Conservation (phyloP, 116 monocot species). For the Dioscorea cayenensis region DNA sequence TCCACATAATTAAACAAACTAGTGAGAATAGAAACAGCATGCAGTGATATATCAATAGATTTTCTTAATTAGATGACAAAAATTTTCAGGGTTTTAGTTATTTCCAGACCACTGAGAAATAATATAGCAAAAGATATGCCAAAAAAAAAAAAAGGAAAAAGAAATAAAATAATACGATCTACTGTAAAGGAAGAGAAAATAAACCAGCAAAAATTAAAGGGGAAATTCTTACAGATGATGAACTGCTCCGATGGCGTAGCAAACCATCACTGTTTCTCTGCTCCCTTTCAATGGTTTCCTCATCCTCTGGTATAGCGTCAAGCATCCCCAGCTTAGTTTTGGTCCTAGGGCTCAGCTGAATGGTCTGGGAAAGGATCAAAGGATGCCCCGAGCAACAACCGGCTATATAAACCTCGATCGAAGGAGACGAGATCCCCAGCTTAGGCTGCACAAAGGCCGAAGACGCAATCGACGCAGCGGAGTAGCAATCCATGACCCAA, state of each 20-base stretch:
- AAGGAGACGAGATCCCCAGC: slow-evolving; percentile 28
- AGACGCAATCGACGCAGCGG: slow-evolving; percentile 34
- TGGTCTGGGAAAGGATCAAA: slow-evolving; percentile 61
- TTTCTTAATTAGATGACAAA: no score
- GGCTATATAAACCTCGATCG: slow-evolving; percentile 70
- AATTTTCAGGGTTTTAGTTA: no score
- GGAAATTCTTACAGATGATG: background rate
- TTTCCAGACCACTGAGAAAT: no score
- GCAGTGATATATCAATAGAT: no score
- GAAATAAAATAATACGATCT: no score
- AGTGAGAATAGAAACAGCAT: no score
- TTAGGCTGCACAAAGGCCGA: slow-evolving; percentile 36
- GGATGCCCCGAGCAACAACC: slow-evolving; percentile 64
- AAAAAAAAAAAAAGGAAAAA: no score
- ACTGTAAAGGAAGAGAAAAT: no score
- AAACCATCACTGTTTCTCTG: slow-evolving; percentile 5
- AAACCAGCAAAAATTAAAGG: no score
- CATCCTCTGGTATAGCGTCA: slow-evolving; percentile 67
- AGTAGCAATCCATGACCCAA: slow-evolving; percentile 63
- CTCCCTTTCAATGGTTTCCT: slow-evolving; percentile 20
- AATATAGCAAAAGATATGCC: no score
- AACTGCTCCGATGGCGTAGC: background rate
- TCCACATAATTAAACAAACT: no score
- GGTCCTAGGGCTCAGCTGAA: slow-evolving; percentile 48
- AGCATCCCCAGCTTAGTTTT: slow-evolving; percentile 33